Percentiles rank a stretch among this genome's conserved stretches.
phyloP scores from a whole-genome alignment of 2,329 filamentous ascomycete species.

The Colletotrichum limetticola region DNA sequence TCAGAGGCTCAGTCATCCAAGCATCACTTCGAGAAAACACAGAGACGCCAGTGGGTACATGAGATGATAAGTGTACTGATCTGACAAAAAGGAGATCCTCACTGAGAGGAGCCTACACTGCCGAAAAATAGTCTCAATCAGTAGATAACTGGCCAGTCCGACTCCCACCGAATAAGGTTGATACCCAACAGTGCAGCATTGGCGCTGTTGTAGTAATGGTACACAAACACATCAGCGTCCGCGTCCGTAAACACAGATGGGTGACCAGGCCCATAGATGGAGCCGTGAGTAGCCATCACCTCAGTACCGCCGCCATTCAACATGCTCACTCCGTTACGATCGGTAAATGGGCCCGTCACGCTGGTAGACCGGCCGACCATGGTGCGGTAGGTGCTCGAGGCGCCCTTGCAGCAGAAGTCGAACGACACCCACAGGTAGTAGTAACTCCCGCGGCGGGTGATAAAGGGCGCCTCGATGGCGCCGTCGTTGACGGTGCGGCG shows the following conservation, averaged over 20 bases:
- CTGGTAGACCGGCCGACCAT: slow-evolving; percentile 46
- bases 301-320: slow-evolving; percentile 44
- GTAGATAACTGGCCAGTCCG: slow-evolving; percentile 44
- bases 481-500: slow-evolving; percentile 36
- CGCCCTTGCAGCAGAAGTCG: slow-evolving; percentile 44
- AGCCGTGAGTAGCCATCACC: slow-evolving; percentile 42
- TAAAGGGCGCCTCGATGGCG: slow-evolving; percentile 44
- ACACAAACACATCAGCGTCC: slow-evolving; percentile 45
- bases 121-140: slow-evolving; percentile 1
- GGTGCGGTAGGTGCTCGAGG: slow-evolving; percentile 43
- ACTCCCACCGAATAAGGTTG: slow-evolving; percentile 44
- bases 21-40: too few species aligned
- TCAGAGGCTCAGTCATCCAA: too few species aligned
- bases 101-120: background rate
- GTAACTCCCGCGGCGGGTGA: slow-evolving; percentile 41
- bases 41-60: fast-evolving
- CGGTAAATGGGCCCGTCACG: slow-evolving; percentile 43
- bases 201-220: slow-evolving; percentile 43
- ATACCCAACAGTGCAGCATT: slow-evolving; percentile 42
- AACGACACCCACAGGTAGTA: slow-evolving; percentile 48
- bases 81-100: fast-evolving
- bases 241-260: slow-evolving; percentile 44
- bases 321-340: slow-evolving; percentile 40
- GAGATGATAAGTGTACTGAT: background rate
- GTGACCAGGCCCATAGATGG: slow-evolving; percentile 45